phyloP scores from a whole-genome alignment of 2,329 filamentous ascomycete genomes.

The Sporothrix humicola region DNA sequence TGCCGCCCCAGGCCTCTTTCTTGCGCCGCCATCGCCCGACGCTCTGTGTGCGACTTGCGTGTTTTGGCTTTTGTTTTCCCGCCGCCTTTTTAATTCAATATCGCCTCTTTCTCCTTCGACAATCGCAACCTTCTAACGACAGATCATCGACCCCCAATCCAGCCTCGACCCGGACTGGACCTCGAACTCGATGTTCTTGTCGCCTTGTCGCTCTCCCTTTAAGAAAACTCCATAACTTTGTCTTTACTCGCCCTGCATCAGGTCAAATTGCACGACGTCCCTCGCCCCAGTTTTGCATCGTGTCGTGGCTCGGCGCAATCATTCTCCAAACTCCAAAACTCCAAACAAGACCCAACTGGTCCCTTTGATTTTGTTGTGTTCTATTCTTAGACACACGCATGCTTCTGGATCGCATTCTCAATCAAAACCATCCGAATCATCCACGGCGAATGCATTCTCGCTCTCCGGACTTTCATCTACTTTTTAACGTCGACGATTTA shows the following conservation, averaged over 20 bases:
- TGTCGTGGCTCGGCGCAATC: constrained; percentile 27
- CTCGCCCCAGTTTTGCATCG: constrained; percentile 24
- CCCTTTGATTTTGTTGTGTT: not conserved
- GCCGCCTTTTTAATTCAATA: not conserved
- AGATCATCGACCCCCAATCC: not conserved
- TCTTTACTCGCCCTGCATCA: not conserved
- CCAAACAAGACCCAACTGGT: constrained; percentile 5
- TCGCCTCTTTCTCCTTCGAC: not conserved
- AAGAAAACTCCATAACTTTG: not conserved
- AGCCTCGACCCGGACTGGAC: constrained; percentile 5
- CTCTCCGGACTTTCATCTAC: not conserved
- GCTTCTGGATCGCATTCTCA: constrained; percentile 17
- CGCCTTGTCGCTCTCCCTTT: not conserved
- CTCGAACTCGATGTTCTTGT: not conserved
- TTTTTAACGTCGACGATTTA: not conserved
- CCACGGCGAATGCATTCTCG: constrained; percentile 26
- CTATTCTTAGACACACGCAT: constrained; percentile 33
- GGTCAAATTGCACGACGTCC: not conserved
- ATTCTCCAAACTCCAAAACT: not conserved
- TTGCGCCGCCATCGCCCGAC: not conserved
- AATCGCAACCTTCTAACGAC: not conserved
- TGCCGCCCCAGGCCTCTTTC: constrained; percentile 11
- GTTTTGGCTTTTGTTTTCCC: not conserved
- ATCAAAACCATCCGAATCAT: not conserved
- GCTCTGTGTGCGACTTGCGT: constrained; percentile 1